Conservation (phyloP, 2,329 filamentous ascomycete species). For the Fusarium sarcochroum region DNA sequence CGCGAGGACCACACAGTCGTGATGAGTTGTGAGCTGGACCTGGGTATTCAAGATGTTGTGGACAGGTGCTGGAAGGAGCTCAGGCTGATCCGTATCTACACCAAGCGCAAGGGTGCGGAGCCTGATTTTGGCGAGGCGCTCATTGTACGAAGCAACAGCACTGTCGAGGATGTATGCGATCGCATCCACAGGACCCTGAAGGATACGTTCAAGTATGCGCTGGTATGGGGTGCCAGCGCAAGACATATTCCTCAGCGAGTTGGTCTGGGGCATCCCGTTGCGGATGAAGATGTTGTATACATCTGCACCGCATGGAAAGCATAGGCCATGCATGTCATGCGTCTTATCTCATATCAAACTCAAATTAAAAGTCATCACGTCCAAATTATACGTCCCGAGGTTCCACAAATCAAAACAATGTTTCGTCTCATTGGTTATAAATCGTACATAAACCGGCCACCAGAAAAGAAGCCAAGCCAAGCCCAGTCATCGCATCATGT, state of each 20-base stretch:
- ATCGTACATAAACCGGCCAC: slow-evolving; percentile 39
- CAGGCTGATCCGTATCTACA: slow-evolving; percentile 91
- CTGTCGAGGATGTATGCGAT: slow-evolving; percentile 97
- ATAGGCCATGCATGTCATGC: slow-evolving; percentile 50
- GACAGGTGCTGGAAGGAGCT: slow-evolving; percentile 97
- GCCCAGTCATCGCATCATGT: slow-evolving; percentile 49
- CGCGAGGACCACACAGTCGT: slow-evolving; percentile 94
- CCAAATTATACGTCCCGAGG: background rate
- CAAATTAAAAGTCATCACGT: slow-evolving; percentile 21
- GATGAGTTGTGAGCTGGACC: slow-evolving; percentile 96
- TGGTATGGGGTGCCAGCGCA: slow-evolving; percentile 98
- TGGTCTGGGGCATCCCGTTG: slow-evolving; percentile 84
- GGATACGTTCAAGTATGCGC: slow-evolving; percentile 98
- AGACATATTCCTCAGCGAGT: slow-evolving; percentile 95
- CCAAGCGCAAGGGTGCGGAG: slow-evolving; percentile 93
- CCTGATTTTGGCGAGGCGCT: slow-evolving; percentile 92
- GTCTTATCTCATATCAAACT: background rate
- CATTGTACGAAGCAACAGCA: slow-evolving; percentile 89
- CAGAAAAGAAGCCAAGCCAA: slow-evolving; percentile 39
- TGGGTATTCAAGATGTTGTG: slow-evolving; percentile 93
- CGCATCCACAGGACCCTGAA: slow-evolving; percentile 93
- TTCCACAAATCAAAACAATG: slow-evolving; percentile 8
- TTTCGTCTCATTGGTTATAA: slow-evolving; percentile 42
- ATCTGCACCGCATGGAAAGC: slow-evolving; percentile 76
- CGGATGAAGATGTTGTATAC: slow-evolving; percentile 77